phyloP scores from a whole-genome alignment of 371 early-diverging fungal genomes.

The Blyttiomyces sp. region DNA sequence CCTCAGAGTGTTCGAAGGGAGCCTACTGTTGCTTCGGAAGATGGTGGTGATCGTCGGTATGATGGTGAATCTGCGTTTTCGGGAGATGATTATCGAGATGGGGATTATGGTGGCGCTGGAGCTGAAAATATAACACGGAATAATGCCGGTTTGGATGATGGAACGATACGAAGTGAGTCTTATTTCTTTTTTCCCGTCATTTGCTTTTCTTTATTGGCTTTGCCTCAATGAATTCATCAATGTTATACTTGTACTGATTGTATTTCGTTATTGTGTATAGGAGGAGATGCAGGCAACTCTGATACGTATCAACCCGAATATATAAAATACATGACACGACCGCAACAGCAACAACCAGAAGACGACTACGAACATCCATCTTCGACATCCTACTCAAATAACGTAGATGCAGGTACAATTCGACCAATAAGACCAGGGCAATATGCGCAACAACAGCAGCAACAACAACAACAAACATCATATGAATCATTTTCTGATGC shows the following conservation, averaged over 20 bases:
- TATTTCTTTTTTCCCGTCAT: background rate
- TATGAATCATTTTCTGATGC: background rate
- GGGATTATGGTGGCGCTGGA: slow-evolving; percentile 2
- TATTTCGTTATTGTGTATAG: background rate
- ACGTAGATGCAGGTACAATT: background rate
- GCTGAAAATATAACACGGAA: slow-evolving; percentile 17
- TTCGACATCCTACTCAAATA: background rate
- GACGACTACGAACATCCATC: background rate
- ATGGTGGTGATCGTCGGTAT: background rate
- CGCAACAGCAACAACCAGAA: background rate
- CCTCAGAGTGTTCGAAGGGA: background rate
- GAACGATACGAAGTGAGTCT: background rate
- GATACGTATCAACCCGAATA: slow-evolving; percentile 7
- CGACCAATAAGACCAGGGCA: background rate
- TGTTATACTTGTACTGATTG: background rate
- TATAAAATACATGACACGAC: background rate
- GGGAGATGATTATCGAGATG: background rate
- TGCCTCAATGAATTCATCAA: background rate
- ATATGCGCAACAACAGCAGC: background rate
- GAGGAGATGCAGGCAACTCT: background rate
- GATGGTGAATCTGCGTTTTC: background rate
- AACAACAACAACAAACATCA: background rate
- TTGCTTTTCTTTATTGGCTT: background rate
- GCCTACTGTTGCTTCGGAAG: background rate
- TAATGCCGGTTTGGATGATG: background rate